A percentile compares a stretch with the other conserved stretches of the same genome.
These are phyloP conservation scores for Forsythia suspensa DNA, from an alignment of 257 asterid genomes.

Conservation along the genomic window DNA sequence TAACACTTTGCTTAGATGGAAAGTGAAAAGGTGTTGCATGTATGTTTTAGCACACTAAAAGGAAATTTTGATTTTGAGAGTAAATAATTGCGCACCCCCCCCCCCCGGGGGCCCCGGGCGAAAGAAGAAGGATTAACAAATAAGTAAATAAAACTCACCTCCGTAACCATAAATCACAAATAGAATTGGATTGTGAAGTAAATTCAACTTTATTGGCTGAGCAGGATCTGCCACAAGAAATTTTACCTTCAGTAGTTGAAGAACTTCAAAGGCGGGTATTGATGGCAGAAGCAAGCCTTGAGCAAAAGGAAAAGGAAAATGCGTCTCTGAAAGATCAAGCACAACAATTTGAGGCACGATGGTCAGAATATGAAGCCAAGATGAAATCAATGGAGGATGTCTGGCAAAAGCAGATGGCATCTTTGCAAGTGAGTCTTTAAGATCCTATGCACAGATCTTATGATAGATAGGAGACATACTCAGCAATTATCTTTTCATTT, in stretches of 20 bases:
- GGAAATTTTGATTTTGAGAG: constrained; percentile 3
- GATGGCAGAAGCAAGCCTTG: constrained; percentile 55
- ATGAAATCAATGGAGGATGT: constrained; percentile 88
- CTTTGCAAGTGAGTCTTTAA: constrained; percentile 66
- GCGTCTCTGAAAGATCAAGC: constrained; percentile 63
- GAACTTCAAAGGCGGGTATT: constrained; percentile 65
- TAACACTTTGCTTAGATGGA: not conserved
- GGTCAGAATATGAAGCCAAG: constrained; percentile 74
- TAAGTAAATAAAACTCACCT: not conserved
- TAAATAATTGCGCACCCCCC: not conserved
- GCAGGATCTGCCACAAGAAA: constrained; percentile 62
- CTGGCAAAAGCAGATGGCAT: constrained; percentile 85
- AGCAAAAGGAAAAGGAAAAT: constrained; percentile 76
- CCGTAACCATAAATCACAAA: not conserved
- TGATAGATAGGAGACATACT: not conserved
- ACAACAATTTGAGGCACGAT: constrained; percentile 54
- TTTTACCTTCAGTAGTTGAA: constrained; percentile 51
- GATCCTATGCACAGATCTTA: not conserved
- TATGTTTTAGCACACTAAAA: not conserved
- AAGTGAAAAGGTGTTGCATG: not conserved
- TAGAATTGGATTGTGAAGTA: constrained; percentile 8
- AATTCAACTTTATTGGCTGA: constrained; percentile 22
- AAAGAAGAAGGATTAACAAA: not conserved
- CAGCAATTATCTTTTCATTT: not conserved
- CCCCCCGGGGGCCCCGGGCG: too few species aligned